Evolutionary conservation across 495 filamentous ascomycete species (phyloP), one percentile per base, ranked within the genome.

Genomic region (Penicillium diatomitis): DNA sequence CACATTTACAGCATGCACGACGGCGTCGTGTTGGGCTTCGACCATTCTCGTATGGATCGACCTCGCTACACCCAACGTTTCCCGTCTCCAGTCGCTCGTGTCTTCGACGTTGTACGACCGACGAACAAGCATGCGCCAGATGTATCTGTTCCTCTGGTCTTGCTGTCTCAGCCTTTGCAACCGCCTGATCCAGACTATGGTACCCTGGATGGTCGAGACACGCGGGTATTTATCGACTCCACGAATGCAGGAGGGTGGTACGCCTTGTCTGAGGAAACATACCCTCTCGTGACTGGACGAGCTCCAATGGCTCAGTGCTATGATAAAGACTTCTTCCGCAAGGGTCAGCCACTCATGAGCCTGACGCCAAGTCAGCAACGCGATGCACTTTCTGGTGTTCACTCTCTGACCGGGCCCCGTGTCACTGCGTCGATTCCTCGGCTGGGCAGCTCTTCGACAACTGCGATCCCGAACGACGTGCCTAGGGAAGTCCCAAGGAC

Each of bases 211-310:
- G 78, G 78, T 10, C 72, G 78, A 29, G 79, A 78, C 37, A 68
- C 76, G 46, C 82, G 81, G 34, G 83, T 95, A 3, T 96, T 92
- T 61, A 78, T 98, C 41, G 94, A 96, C 59, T 83, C 82, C 47
- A 96, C 88, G 6, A 80, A 86, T 53, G 74, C 74, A 35, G 90
- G 89, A 35, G 84, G 87, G 49, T 96, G 90, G 88, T 98, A 91
- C 66, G 92, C 90, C 11, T 79, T 98, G 66, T 96, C 92, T 0
- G 91, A 94, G 44, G 78, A 66, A 47, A 84, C 80, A 4, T 98
- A 95, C 56, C 92, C 92, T 6, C 63, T 87, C 6, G 85, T 91
- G 20, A 82, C 89, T 7, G 79, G 86, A 27, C 79, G 82, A 4
- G 83, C 84, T 4, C 65, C 72, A 50, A 67, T 72, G 49, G 90